Evolutionary conservation across 208 protist genomes (phyloP), one percentile per base, ranked within the genome.

Genomic region (Crithidia thermophila): DNA sequence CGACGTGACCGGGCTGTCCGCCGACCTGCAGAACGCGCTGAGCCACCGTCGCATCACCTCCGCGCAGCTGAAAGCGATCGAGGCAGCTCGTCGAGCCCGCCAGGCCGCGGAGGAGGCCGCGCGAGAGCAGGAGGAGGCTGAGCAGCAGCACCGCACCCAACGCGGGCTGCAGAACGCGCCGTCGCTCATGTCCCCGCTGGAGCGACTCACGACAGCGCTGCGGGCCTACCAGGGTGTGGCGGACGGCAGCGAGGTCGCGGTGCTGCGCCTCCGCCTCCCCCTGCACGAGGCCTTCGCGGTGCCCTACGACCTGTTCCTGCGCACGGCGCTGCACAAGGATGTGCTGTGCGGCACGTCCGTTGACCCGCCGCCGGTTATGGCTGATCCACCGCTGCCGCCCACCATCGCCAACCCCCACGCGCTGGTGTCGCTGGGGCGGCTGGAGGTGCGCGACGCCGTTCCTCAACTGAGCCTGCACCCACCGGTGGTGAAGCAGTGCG

Each of bases 241-340:
- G 39, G 61, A 68, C n/a, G 73, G 63, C 18, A 43, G 45, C 53
- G 75, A 70, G 67, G 80, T 86, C 47, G 74, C 79, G 20, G 83
- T 87, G 13, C 61, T 96, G 40, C 85, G 86, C 9, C 23, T 96
- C 3, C 79, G 57, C 13, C 80, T 96, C 11, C 90, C 90, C 8
- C 52, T 52, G 16, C 60, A 84, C 31, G 56, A 34, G 4, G 40
- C 74, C 25, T 96, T 96, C 60, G 51, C 75, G 0, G 77, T 79
- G 23, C 87, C 90, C 2, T 81, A 92, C 58, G 80, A 85, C 34
- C 11, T 93, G 20, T 84, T 88, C 27, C 75, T 96, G 11, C 87
- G 85, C 59, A 86, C 84, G 0, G 81, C 81, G 23, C 74, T 96
- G 43, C 86, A 93, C 77, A 96, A 96, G 66, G 86, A 93, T 47